Conservation (phyloP, 805 yeast genomes). For the Candida maltosa region DNA sequence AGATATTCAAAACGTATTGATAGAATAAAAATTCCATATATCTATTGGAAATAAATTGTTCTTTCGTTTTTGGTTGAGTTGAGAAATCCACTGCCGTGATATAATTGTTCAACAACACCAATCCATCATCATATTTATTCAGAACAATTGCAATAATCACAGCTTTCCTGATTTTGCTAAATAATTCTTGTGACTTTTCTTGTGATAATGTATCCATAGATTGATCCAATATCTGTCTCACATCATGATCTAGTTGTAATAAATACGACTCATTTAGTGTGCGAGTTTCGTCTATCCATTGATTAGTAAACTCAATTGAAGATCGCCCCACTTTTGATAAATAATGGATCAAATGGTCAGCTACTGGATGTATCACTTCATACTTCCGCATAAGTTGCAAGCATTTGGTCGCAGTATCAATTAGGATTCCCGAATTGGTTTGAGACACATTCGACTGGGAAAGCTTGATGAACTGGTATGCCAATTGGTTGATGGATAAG, state of each 20-base stretch:
- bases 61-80: conserved; percentile 19
- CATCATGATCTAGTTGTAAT: not conserved
- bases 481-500: conserved; percentile 11
- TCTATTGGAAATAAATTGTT: conserved; percentile 18
- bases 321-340: conserved; percentile 1
- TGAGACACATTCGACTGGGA: not conserved
- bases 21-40: conserved; percentile 27
- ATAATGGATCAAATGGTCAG: conserved; percentile 8
- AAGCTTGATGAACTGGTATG: conserved; percentile 7
- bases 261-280: conserved; percentile 2
- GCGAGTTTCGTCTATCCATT: conserved; percentile 7
- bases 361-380: conserved; percentile 17
- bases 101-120: conserved; percentile 15
- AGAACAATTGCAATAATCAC: conserved; percentile 12
- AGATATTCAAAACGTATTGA: conserved; percentile 19
- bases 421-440: not conserved
- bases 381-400: conserved; percentile 20
- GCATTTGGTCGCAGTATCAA: not conserved
- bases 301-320: conserved; percentile 7
- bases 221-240: not conserved
- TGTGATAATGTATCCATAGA: not conserved
- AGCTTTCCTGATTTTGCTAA: conserved; percentile 5
- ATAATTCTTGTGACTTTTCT: not conserved
- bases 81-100: conserved; percentile 17
- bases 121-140: conserved; percentile 16